phyloP scores from a whole-genome alignment of 1,139 yeast genomes.

The Diutina mesorugosa region DNA sequence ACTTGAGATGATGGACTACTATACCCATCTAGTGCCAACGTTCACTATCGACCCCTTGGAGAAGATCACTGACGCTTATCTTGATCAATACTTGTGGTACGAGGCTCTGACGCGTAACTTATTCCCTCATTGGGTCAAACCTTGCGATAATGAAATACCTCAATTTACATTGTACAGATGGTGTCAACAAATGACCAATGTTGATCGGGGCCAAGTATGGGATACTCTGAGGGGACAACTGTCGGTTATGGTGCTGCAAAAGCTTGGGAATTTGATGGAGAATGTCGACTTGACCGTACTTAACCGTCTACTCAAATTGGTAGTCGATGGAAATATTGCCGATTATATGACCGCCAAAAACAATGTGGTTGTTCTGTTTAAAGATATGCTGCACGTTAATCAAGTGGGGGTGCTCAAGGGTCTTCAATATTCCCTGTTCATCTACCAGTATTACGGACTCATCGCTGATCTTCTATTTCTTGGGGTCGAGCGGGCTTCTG shows the following conservation, averaged over 20 bases:
- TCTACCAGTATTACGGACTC: conserved; percentile 82
- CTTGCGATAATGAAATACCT: conserved; percentile 88
- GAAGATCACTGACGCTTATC: conserved; percentile 89
- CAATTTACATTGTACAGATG: conserved; percentile 87
- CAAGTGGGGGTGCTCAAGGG: conserved; percentile 85
- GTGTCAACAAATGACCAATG: conserved; percentile 88
- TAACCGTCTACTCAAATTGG: conserved; percentile 65
- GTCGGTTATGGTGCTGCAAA: conserved; percentile 74
- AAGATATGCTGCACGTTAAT: conserved; percentile 92
- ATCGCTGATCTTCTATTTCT: conserved; percentile 69
- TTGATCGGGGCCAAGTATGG: conserved; percentile 54
- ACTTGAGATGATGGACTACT: conserved; percentile 86
- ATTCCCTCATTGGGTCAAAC: conserved; percentile 95
- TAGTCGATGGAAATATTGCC: conserved; percentile 85
- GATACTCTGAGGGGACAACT: conserved; percentile 60
- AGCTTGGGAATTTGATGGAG: conserved; percentile 60
- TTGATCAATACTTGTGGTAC: conserved; percentile 93
- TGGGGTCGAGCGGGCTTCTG: conserved; percentile 80
- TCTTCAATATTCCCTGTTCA: conserved; percentile 79
- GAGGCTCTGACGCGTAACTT: conserved; percentile 81
- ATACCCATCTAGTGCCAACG: conserved; percentile 74
- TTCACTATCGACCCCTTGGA: conserved; percentile 85
- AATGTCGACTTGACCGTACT: conserved; percentile 80
- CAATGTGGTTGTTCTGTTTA: conserved; percentile 69
- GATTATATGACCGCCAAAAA: conserved; percentile 91